These are phyloP conservation scores for Protea cynaroides DNA, from an alignment of 164 flowering plant species.

Conservation along the genomic window DNA sequence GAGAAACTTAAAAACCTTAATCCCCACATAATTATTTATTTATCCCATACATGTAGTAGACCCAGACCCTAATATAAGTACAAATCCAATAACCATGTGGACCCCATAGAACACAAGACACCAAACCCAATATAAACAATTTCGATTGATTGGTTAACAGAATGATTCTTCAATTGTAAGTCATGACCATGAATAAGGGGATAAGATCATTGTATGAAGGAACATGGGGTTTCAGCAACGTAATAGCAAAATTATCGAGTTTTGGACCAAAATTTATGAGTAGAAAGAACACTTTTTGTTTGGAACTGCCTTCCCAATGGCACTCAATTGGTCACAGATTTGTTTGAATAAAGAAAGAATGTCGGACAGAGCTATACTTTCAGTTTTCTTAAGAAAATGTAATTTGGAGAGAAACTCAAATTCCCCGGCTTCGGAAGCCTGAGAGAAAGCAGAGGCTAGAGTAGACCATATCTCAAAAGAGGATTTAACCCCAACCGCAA, in stretches of 20 bases:
- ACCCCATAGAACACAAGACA: too few relatives aligned
- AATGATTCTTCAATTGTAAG: too few relatives aligned
- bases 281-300: neutral
- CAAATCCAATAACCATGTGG: too few relatives aligned
- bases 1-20: too few relatives aligned
- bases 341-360: neutral
- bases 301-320: neutral
- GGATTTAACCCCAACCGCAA: neutral
- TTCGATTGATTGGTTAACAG: too few relatives aligned
- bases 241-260: neutral
- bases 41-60: too few relatives aligned
- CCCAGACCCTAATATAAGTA: too few relatives aligned
- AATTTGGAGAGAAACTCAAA: too few relatives aligned
- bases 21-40: too few relatives aligned
- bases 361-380: neutral
- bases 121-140: too few relatives aligned
- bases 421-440: neutral
- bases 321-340: neutral
- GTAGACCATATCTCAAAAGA: neutral
- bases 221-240: neutral
- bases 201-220: neutral
- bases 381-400: neutral
- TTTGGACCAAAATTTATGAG: neutral
- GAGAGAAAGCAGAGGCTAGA: neutral
- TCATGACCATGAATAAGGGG: too few relatives aligned